These are phyloP conservation scores for Ustilago cynodontis DNA, from an alignment of 1,284 basidiomycete species.

Conservation along the genomic window DNA sequence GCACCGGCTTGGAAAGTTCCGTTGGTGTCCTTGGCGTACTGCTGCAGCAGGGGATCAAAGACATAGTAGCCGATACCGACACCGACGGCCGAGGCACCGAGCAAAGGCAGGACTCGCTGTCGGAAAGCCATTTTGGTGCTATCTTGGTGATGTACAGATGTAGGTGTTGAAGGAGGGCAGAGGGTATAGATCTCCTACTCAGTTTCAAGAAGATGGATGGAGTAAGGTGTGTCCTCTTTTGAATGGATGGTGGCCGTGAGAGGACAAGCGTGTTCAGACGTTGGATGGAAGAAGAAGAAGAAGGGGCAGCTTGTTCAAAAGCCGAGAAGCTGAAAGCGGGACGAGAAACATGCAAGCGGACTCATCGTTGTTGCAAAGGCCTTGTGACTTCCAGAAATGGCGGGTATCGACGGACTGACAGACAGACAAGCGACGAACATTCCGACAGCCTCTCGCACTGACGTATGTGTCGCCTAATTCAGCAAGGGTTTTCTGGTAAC, in stretches of 20 bases:
- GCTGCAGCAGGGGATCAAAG: slow-evolving; percentile 52
- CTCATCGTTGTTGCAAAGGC: slow-evolving; percentile 17
- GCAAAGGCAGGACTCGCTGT: slow-evolving; percentile 43
- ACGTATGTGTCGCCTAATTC: slow-evolving; percentile 28
- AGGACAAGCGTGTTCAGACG: not conserved
- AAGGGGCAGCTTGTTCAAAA: not conserved
- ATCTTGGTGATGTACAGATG: not conserved
- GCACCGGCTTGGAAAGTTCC: slow-evolving; percentile 44
- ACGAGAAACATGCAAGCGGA: slow-evolving; percentile 30
- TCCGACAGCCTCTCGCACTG: slow-evolving; percentile 27
- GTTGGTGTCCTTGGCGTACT: slow-evolving; percentile 51
- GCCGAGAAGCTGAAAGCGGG: not conserved
- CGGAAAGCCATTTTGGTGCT: slow-evolving; percentile 44
- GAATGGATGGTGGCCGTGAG: not conserved
- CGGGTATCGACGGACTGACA: too few relatives aligned
- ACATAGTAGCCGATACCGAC: slow-evolving; percentile 56
- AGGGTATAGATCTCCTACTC: slow-evolving; percentile 1
- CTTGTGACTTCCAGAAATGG: not conserved
- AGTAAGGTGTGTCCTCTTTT: not conserved
- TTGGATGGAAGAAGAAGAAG: not conserved
- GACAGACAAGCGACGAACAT: slow-evolving; percentile 7
- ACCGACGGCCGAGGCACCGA: slow-evolving; percentile 47
- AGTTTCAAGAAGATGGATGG: not conserved
- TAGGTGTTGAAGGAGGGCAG: not conserved
- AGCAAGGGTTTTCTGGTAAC: not conserved